phyloP scores from a whole-genome alignment of 805 yeast genomes.

The Ogataea paraovalis region DNA sequence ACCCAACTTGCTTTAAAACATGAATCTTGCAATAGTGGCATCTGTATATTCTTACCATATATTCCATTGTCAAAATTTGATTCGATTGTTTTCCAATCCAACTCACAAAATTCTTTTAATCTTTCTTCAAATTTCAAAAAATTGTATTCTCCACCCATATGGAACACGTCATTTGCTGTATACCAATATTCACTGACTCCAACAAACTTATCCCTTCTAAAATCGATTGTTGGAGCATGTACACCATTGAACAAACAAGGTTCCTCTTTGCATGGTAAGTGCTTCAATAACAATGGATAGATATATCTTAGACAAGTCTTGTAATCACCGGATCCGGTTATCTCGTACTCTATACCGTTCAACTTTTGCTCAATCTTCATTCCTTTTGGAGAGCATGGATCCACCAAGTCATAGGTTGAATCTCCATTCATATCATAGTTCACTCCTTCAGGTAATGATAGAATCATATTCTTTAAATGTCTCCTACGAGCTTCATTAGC shows the following conservation, averaged over 20 bases:
- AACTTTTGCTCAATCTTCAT: conserved; percentile 45
- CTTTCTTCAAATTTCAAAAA: conserved; percentile 62
- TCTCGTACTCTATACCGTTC: conserved; percentile 44
- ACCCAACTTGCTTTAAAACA: conserved; percentile 98
- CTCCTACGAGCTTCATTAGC: conserved; percentile 89
- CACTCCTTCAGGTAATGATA: conserved; percentile 41
- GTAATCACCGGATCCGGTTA: conserved; percentile 77
- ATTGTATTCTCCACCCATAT: conserved; percentile 84
- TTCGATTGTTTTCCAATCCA: conserved; percentile 59
- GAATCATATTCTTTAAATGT: conserved; percentile 54
- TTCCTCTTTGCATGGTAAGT: conserved; percentile 76
- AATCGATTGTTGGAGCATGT: conserved; percentile 87
- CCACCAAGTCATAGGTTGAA: conserved; percentile 46
- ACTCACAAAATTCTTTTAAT: conserved; percentile 69
- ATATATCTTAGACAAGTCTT: conserved; percentile 66
- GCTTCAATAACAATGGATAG: conserved; percentile 73
- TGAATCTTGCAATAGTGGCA: conserved; percentile 61
- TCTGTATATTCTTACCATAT: conserved; percentile 52
- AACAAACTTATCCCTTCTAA: conserved; percentile 73
- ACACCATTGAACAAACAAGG: conserved; percentile 95
- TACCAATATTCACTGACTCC: conserved; percentile 98
- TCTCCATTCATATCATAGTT: conserved; percentile 45
- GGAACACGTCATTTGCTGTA: conserved; percentile 87
- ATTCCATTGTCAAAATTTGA: conserved; percentile 48
- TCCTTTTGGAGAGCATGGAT: conserved; percentile 80